Base-by-base conservation (phyloP, 208 protist genomes). In the Acanthamoeba quina region DNA sequence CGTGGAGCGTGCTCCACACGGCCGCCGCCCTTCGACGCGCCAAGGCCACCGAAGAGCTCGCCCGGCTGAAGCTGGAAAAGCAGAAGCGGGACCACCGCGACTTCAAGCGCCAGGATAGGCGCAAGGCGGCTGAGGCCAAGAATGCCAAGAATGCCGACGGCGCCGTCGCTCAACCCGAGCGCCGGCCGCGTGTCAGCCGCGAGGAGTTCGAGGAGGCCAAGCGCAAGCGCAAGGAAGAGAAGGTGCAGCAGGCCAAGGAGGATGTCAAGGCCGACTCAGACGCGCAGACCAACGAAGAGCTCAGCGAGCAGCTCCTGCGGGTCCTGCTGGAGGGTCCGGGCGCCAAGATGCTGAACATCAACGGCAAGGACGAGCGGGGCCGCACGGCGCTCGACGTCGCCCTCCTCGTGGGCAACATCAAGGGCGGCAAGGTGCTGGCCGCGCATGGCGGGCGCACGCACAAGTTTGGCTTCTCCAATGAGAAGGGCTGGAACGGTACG, bases 1-100 rank as follows among this genome's bases (percentile, higher is more conserved):
- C 78, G 11, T 86, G 78, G 78, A 86, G 78, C 49, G 78, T 86
- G n/a, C 49, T 86, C n/a, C 78, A 86, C 52, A 86, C 78, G 10
- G 78, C 78, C 11, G 78, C 78, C 3, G 78, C 78, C 13, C 5
- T 86, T 49, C 41, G 78, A 13, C 78, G 78, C 78, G 78, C 78
- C 49, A 86, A 86, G 52, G 64, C 78, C 26, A 21, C 31, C 13
- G 78, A 86, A 17, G 78, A 86, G 9, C 41, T 86, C 15, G 52
- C 26, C 49, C 6, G 26, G 2, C 78, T 64, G 26, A 29, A 26
- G 49, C 78, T 31, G 44, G 47, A 62, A 2, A 62, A 44, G 52
- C 49, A 44, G 78, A 62, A 56, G 64, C 64, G 64, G 13, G 64
- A 72, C 72, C 34, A 29, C 9, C 34, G 44, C 72, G 31, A 82